Percentiles rank a stretch among this genome's conserved stretches.
phyloP scores from a whole-genome alignment of 2,329 filamentous ascomycete species.

The Alternaria sp. region DNA sequence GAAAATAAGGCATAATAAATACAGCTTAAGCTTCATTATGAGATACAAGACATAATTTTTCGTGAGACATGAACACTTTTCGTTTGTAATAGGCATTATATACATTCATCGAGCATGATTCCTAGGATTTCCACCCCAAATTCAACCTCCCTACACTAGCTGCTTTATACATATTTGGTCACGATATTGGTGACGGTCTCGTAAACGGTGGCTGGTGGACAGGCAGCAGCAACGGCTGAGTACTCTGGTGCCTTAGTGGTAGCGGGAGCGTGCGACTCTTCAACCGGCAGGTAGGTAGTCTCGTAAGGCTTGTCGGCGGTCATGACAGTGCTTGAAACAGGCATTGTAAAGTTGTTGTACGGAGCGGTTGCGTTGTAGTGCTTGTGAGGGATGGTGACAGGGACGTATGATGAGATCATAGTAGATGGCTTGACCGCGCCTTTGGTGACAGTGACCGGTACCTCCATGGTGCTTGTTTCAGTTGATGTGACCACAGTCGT shows the following conservation, averaged over 20 bases:
- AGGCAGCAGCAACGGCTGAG: constrained; percentile 2
- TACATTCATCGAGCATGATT: background rate
- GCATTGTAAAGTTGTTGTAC: constrained; percentile 13
- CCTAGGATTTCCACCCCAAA: background rate
- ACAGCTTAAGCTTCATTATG: background rate
- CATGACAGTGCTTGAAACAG: background rate
- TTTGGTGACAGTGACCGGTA: background rate
- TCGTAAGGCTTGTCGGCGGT: constrained; percentile 6
- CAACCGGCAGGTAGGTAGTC: constrained; percentile 9
- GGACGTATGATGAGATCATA: constrained; percentile 7
- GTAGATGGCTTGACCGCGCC: constrained; percentile 2
- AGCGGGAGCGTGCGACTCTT: background rate
- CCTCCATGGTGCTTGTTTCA: background rate
- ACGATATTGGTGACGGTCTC: constrained; percentile 7
- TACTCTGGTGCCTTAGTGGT: constrained; percentile 10
- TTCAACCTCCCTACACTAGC: background rate
- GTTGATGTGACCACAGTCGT: constrained; percentile 2
- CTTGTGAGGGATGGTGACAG: constrained; percentile 2
- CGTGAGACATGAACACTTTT: background rate
- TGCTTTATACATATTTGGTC: constrained; percentile 1
- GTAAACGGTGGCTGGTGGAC: constrained; percentile 8
- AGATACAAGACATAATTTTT: background rate
- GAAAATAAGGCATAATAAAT: background rate
- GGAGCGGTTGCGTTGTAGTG: constrained; percentile 1
- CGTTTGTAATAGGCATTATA: background rate